Conservation (phyloP, 139 green algal species). For the Volvox africanus region DNA sequence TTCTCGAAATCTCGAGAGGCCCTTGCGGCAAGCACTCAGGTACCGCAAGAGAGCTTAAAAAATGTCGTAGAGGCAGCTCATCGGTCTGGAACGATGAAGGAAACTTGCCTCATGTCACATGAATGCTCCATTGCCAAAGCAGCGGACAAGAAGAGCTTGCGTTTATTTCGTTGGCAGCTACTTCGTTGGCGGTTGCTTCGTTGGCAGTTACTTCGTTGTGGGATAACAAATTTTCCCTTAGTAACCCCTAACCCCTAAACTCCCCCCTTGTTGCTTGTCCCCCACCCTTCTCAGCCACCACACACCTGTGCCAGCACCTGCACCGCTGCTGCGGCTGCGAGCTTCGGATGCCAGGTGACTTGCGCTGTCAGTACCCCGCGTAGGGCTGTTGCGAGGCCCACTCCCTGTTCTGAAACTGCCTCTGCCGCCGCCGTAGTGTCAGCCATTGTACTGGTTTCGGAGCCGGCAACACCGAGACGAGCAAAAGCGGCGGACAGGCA, state of each 20-base stretch:
- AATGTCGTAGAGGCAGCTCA: no score
- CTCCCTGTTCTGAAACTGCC: neutral
- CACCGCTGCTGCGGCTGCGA: neutral
- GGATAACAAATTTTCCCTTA: neutral
- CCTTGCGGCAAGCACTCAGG: no score
- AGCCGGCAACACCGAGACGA: neutral
- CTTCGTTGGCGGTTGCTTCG: no score
- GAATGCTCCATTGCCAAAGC: no score
- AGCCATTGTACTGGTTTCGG: neutral
- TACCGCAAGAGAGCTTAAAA: no score
- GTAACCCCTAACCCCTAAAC: neutral
- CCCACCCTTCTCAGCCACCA: neutral
- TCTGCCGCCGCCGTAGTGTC: neutral
- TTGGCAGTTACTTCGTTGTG: neutral
- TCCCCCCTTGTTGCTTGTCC: no score
- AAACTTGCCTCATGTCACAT: no score
- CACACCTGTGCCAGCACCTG: slow-evolving; percentile 22
- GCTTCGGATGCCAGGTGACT: slow-evolving; percentile 26
- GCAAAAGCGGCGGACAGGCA: slow-evolving; percentile 43
- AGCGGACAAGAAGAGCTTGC: no score
- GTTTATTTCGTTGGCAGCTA: no score
- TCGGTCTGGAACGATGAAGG: no score
- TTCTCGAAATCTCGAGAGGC: no score
- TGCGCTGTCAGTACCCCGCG: neutral
- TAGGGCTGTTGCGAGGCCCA: neutral